Conservation (phyloP, 768 basidiomycete species). For the Botryobasidium botryosum region DNA sequence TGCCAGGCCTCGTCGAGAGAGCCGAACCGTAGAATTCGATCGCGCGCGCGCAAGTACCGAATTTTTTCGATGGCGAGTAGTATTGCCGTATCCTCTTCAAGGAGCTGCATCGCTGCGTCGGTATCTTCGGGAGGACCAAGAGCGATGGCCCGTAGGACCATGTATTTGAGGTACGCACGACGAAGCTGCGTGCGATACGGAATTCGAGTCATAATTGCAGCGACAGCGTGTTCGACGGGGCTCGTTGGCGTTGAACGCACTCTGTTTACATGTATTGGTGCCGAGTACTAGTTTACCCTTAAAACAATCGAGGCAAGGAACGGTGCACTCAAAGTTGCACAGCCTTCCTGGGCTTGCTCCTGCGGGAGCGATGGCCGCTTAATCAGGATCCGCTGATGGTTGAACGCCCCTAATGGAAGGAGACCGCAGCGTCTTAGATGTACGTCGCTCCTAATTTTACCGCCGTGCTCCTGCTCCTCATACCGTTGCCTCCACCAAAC, state of each 20-base stretch:
- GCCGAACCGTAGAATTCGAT: slow-evolving; percentile 14
- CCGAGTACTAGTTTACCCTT: too few species aligned
- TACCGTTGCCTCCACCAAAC: neutral
- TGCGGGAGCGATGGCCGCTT: too few species aligned
- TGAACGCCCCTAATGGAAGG: too few species aligned
- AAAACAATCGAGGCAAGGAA: too few species aligned
- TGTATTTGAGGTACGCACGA: slow-evolving; percentile 2
- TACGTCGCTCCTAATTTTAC: slow-evolving; percentile 23
- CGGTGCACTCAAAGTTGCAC: too few species aligned
- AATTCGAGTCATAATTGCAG: slow-evolving; percentile 4
- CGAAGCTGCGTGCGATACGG: neutral
- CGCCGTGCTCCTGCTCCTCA: neutral
- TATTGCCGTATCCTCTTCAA: neutral
- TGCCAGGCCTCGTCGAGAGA: slow-evolving; percentile 17
- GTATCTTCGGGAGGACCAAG: neutral
- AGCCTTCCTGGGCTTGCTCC: too few species aligned
- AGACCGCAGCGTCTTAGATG: slow-evolving; percentile 51
- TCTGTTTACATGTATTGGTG: too few species aligned
- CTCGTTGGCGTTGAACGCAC: too few species aligned
- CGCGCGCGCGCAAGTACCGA: slow-evolving; percentile 12
- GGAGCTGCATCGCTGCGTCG: neutral
- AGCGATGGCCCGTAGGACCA: neutral
- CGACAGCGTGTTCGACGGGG: too few species aligned
- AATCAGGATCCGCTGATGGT: too few species aligned
- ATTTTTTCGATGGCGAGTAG: slow-evolving; percentile 6